Base-by-base conservation (phyloP, 805 yeast genomes). In the Cyberlindnera galapagoensis region DNA sequence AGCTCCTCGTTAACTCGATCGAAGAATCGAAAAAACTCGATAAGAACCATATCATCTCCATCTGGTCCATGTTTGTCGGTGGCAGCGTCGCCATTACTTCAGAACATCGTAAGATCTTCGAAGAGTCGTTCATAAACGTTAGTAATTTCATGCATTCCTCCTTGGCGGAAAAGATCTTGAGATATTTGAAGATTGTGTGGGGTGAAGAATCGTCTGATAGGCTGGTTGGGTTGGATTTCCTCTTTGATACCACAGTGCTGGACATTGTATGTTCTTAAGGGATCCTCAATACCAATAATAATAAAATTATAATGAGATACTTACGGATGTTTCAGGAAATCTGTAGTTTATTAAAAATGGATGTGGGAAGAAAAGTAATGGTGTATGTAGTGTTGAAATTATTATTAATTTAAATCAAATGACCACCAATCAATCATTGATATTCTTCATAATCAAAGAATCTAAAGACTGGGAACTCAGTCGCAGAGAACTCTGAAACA, bases 381-480 rank as follows among this genome's bases (percentile, higher is more conserved):
- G n/a, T n/a, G n/a, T n/a, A n/a, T n/a, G n/a, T n/a, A n/a, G n/a
- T n/a, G n/a, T n/a, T n/a, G n/a, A n/a, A n/a, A n/a, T n/a, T n/a
- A n/a, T n/a, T n/a, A n/a, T n/a, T n/a, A n/a, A n/a, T n/a, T n/a
- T n/a, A n/a, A n/a, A n/a, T n/a, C 13, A 9, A 21, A 21, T 10
- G 8, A 11, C 24, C 9, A 9, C 11, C 9, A 12, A 21, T 14
- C 24, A 27, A 14, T 31, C 34, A 39, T 21, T 26, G 39, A 30
- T 36, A 49, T 11, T 37, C 39, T 2, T 30, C 39, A 28, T 33
- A 39, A 17, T 44, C 23, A 26, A 43, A 51, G 30, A 20, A 25
- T 39, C 73, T 54, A 28, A 58, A 54, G 6, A 62, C 34, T 4
- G 71, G 69, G 11, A 66, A 49, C n/a, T 59, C 63, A 5, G 42